A percentile compares a stretch with the other conserved stretches of the same genome.
phyloP scores from a whole-genome alignment of 371 early-diverging fungal genomes.

The Apophysomyces sp. region DNA sequence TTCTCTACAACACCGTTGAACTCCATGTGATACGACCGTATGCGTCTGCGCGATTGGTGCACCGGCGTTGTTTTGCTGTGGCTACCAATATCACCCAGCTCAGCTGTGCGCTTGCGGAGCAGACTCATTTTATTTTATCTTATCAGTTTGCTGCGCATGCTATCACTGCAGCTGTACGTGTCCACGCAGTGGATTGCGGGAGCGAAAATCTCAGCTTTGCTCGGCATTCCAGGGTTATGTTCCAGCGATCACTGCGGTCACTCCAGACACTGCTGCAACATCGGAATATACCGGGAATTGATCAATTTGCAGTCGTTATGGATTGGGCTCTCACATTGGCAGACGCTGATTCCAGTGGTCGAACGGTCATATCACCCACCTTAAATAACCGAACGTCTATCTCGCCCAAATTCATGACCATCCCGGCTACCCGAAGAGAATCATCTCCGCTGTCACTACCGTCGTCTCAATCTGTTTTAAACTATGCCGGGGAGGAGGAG shows the following conservation, averaged over 20 bases:
- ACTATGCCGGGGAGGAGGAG: background rate
- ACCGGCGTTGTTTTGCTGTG: slow-evolving; percentile 20
- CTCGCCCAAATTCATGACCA: background rate
- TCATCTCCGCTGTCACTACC: background rate
- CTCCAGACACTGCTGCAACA: slow-evolving; percentile 14
- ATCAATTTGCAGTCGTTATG: slow-evolving; percentile 11
- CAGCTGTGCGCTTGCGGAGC: slow-evolving; percentile 16
- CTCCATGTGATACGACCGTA: slow-evolving; percentile 24
- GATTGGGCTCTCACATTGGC: background rate
- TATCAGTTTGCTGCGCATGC: slow-evolving; percentile 28
- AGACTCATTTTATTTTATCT: slow-evolving; percentile 18
- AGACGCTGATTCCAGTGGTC: background rate
- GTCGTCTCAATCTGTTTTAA: background rate
- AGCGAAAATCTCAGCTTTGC: slow-evolving; percentile 18
- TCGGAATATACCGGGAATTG: slow-evolving; percentile 19
- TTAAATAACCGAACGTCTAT: background rate
- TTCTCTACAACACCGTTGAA: slow-evolving; percentile 27
- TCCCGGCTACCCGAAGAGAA: background rate
- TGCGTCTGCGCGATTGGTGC: slow-evolving; percentile 2
- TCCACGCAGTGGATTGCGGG: slow-evolving; percentile 38
- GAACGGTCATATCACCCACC: background rate
- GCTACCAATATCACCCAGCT: slow-evolving; percentile 30
- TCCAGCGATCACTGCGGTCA: slow-evolving; percentile 35
- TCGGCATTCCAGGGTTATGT: slow-evolving; percentile 33
- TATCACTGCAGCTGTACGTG: slow-evolving; percentile 35